Evolutionary conservation across 2,329 filamentous ascomycete genomes (phyloP), one percentile per base, ranked within the genome.

Genomic region (Neoarthrinium moseri): DNA sequence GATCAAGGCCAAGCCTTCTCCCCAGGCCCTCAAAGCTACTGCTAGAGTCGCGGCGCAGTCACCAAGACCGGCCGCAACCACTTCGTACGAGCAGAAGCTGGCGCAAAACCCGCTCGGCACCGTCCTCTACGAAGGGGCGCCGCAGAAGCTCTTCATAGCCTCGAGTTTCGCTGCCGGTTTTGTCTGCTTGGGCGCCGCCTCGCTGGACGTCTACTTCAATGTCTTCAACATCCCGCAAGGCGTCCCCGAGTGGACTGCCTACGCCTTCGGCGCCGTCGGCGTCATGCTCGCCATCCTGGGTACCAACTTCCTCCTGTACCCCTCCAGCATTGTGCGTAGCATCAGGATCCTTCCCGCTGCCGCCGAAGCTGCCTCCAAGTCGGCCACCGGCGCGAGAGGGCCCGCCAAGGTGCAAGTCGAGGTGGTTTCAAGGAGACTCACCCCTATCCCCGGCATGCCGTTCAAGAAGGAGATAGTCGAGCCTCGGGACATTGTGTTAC

Each of bases 101-200:
- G 77, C 80, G 12, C 68, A 70, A 47, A 78, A 80, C 51, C 58
- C 72, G n/a, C 66, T 72, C 2, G 73, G 78, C 5, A 81, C 84
- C 6, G 64, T 78, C 3, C 71, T 89, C 34, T 89, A 87, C 69
- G 73, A 84, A 56, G 77, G 78, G 2, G 81, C 81, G 12, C 81
- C 82, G 1, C 83, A 87, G 56, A 77, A 77, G 46, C 73, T 75
- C 65, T 86, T 83, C 62, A 74, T 85, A 51, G 59, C 79, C 53
- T 77, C 79, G 36, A 80, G 80, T 58, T 83, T 84, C 63, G 62
- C 68, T 12, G 75, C 79, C 21, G 77, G 77, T 2, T 49, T 72
- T 18, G 77, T 78, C 56, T 80, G 75, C 62, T 70, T 80, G 46
- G 54, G 62, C 29, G 81, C 75, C 56, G 71, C 75, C 2, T 64